phyloP scores from a whole-genome alignment of 805 yeast genomes.

The Starmerella ratchasimensis region DNA sequence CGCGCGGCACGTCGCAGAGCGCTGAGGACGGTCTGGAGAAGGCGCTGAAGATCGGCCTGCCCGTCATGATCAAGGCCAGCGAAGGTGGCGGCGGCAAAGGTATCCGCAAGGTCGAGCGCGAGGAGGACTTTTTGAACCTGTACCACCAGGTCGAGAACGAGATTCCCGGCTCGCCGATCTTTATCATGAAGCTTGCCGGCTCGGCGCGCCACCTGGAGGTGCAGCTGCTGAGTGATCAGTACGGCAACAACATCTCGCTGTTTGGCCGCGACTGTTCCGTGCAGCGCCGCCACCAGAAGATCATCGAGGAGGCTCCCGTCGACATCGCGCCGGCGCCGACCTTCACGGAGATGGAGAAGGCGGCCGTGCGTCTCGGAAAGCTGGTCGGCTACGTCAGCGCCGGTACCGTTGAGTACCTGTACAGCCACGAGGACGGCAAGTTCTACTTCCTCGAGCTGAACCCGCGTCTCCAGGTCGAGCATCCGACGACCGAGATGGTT shows the following conservation, averaged over 20 bases:
- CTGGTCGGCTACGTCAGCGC: slow-evolving; percentile 98
- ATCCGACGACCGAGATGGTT: slow-evolving; percentile 99
- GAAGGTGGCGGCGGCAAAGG: slow-evolving; percentile 99
- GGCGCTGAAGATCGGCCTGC: slow-evolving; percentile 86
- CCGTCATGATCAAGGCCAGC: slow-evolving; percentile 97
- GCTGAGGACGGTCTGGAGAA: slow-evolving; percentile 82
- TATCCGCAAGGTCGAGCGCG: slow-evolving; percentile 86
- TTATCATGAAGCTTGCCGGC: slow-evolving; percentile 95
- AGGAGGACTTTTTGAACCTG: slow-evolving; percentile 57
- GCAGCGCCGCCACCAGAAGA: slow-evolving; percentile 98
- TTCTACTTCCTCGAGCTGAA: slow-evolving; percentile 93
- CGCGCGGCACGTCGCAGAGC: slow-evolving; percentile 71
- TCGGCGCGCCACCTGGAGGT: slow-evolving; percentile 97
- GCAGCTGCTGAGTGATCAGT: slow-evolving; percentile 93
- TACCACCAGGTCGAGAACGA: slow-evolving; percentile 93
- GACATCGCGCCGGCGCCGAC: slow-evolving; percentile 81
- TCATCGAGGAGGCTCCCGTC: slow-evolving; percentile 98
- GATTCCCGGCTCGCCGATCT: slow-evolving; percentile 97
- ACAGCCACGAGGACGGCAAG: slow-evolving; percentile 85
- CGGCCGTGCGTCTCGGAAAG: slow-evolving; percentile 93
- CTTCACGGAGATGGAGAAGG: slow-evolving; percentile 83
- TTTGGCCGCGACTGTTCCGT: slow-evolving; percentile 99
- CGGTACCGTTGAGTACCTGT: slow-evolving; percentile 96
- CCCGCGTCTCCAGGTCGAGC: slow-evolving; percentile 98
- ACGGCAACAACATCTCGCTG: slow-evolving; percentile 91